Evolutionary conservation across 2,329 filamentous ascomycete genomes (phyloP).

Genomic region (Orbilia oligospora): DNA sequence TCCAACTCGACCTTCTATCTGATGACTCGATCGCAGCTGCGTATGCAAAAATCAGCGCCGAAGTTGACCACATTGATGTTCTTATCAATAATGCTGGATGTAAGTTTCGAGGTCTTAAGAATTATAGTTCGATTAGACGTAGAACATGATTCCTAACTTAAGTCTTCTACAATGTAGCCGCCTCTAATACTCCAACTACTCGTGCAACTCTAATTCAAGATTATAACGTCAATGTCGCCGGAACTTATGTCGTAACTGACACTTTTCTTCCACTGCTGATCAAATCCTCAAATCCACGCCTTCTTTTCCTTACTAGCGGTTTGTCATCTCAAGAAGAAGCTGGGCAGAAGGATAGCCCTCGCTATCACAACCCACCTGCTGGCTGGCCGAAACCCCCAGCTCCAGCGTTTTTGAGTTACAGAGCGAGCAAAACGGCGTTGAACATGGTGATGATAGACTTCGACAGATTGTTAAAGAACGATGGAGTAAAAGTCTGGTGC

Average conservation of each 20-base stretch:
- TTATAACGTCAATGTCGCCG: slow-evolving; percentile 71
- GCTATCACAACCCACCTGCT: slow-evolving; percentile 59
- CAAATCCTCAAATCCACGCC: slow-evolving; percentile 68
- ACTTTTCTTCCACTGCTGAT: slow-evolving; percentile 70
- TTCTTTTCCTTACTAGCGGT: slow-evolving; percentile 71
- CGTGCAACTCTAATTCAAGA: slow-evolving; percentile 69
- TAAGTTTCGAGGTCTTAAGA: not conserved
- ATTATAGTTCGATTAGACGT: not conserved
- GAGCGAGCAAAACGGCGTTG: slow-evolving; percentile 68
- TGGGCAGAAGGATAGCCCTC: slow-evolving; percentile 40
- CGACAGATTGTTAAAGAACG: slow-evolving; percentile 68
- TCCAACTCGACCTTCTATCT: slow-evolving; percentile 65
- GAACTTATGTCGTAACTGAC: slow-evolving; percentile 68
- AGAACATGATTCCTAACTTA: not conserved
- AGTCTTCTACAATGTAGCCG: slow-evolving; percentile 2
- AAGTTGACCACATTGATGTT: slow-evolving; percentile 65
- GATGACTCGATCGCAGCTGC: slow-evolving; percentile 65
- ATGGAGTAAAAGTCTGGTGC: slow-evolving; percentile 71
- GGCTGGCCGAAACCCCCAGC: slow-evolving; percentile 68
- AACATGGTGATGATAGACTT: slow-evolving; percentile 71
- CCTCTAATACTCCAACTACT: slow-evolving; percentile 61
- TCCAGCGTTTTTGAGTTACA: slow-evolving; percentile 65
- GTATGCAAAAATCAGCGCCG: slow-evolving; percentile 64
- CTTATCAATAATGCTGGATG: slow-evolving; percentile 66
- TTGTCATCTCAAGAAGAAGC: slow-evolving; percentile 66